Evolutionary conservation across 2,329 filamentous ascomycete species (phyloP), one percentile per base, ranked within the genome.

Genomic region (Stemphylium vesicarium): DNA sequence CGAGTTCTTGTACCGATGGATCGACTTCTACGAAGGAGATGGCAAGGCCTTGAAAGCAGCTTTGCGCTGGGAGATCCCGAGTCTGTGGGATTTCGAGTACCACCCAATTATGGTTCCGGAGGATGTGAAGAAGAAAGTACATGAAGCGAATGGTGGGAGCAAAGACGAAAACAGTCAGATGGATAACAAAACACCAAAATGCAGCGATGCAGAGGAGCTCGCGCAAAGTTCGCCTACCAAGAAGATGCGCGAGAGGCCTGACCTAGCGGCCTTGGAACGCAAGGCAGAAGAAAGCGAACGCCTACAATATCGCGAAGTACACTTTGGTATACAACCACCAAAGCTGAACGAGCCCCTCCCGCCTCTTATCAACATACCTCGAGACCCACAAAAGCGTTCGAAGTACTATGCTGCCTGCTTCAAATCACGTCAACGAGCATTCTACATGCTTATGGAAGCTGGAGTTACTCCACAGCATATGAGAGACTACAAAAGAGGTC

Each of bases 51-150:
- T 74, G 41, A 65, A 69, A 41, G 68, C 69, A 32, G 72, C 71
- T n/a, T 38, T 73, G 26, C 53, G 59, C 10, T 58, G 57, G 44
- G 72, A 75, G 48, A 74, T 75, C 20, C 72, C 71, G 9, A 73
- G 67, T 41, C 46, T 75, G 32, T 73, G 68, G 69, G 65, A 71
- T 33, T 75, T 74, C 45, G 71, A 74, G 22, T 62, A 64, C 15
- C 71, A 72, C 29, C 71, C 72, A 13, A 50, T 66, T 22, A 16
- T 62, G 8, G 39, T 72, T 12, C 57, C 63, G 5, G 48, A 15
- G 15, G 57, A 60, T 2, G 13, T 53, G 9, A 54, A 46, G 33
- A 57, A 60, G 22, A 51, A 37, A 5, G 16, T 38, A 4, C 42
- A 41, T 16, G 38, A 51, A 41, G 43, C 31, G 10, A 42, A 32